Evolutionary conservation across 345 rosid genomes (phyloP).

Genomic region (Sisymbrium irio): DNA sequence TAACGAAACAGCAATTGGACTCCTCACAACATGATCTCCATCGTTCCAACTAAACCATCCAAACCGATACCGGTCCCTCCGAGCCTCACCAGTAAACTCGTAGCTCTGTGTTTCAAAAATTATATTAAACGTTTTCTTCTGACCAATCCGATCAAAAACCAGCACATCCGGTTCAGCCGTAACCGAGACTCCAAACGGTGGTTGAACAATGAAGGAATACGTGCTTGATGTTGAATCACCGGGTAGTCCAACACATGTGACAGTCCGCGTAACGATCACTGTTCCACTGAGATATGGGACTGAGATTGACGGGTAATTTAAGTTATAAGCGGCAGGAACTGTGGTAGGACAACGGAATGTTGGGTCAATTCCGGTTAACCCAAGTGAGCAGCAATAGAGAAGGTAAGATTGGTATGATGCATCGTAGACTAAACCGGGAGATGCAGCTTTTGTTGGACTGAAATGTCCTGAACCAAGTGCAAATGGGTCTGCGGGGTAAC

Average conservation of each 20-base stretch:
- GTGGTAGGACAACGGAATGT: constrained; percentile 41
- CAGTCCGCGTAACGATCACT: constrained; percentile 44
- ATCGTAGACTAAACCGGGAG: constrained; percentile 74
- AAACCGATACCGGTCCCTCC: constrained; percentile 41
- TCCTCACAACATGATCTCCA: constrained; percentile 48
- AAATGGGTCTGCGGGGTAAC: constrained; percentile 47
- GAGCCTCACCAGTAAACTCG: not conserved
- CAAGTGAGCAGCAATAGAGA: constrained; percentile 47
- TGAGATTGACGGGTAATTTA: constrained; percentile 62
- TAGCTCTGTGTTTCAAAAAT: constrained; percentile 16
- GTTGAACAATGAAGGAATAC: constrained; percentile 40
- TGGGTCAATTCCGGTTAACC: constrained; percentile 6
- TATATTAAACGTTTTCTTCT: constrained; percentile 49
- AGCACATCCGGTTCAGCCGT: constrained; percentile 42
- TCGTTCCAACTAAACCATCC: constrained; percentile 73
- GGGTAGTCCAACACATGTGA: constrained; percentile 48
- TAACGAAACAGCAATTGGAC: constrained; percentile 56
- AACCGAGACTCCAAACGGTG: constrained; percentile 46
- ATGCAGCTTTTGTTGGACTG: constrained; percentile 47
- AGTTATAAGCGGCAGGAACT: constrained; percentile 32
- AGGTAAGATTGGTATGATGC: constrained; percentile 50
- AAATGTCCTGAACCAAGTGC: constrained; percentile 60
- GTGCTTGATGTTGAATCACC: constrained; percentile 22
- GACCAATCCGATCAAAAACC: constrained; percentile 40
- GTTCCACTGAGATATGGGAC: constrained; percentile 40